A percentile compares a stretch with the other conserved stretches of the same genome.
phyloP scores from a whole-genome alignment of 257 asterid genomes.

The Vinca minor region DNA sequence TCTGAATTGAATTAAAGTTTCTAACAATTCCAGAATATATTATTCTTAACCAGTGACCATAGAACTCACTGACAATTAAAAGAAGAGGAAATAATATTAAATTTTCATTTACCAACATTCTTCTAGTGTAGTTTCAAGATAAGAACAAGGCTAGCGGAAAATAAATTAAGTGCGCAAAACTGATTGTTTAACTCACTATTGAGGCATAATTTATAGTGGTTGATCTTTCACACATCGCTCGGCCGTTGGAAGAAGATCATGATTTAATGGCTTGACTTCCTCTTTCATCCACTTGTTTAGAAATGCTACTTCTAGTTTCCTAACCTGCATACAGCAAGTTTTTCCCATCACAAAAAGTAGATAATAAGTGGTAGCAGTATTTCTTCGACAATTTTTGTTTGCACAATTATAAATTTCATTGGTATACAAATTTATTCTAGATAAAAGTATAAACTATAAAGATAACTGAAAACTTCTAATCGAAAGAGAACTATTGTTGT shows the following conservation, averaged over 20 bases:
- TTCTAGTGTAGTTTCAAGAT: neutral
- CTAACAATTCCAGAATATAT: no score
- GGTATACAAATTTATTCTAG: neutral
- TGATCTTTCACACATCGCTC: conserved; percentile 53
- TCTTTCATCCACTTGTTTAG: conserved; percentile 48
- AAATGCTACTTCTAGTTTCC: conserved; percentile 62
- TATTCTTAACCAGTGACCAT: neutral
- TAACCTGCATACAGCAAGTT: conserved; percentile 45
- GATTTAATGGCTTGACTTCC: conserved; percentile 50
- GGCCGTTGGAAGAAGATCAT: conserved; percentile 45
- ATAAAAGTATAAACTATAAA: neutral
- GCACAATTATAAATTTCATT: neutral
- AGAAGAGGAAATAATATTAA: neutral
- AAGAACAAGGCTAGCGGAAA: neutral
- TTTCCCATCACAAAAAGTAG: conserved; percentile 6
- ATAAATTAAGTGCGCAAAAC: neutral
- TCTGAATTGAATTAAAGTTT: neutral
- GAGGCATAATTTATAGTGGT: conserved; percentile 21
- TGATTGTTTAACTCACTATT: conserved; percentile 3
- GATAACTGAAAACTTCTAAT: neutral
- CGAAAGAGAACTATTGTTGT: neutral
- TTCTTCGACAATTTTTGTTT: neutral
- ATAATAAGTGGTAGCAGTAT: neutral
- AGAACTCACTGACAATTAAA: neutral
- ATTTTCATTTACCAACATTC: neutral